Evolutionary conservation across 495 filamentous ascomycete genomes (phyloP), one percentile per base, ranked within the genome.

Genomic region (Neurospora tetraspora): DNA sequence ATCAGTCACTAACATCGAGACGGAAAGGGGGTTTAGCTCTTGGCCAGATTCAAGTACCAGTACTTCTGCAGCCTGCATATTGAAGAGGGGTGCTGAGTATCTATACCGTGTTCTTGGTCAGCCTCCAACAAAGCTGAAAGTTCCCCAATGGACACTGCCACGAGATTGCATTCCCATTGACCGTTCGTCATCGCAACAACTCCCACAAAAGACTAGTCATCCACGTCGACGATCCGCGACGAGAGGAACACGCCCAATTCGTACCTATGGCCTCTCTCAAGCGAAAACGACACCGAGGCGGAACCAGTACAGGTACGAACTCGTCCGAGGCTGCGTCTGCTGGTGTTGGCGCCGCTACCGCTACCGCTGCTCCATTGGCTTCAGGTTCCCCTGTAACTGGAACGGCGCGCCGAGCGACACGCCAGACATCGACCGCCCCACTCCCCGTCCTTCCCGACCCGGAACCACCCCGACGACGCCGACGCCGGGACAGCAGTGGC

Each of bases 211-310:
- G 39, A 14, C 42, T n/a, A 43, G 59, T 39, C 38, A 23, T 42
- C 47, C 72, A 47, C 68, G 68, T 69, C 36, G 31, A 36, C 69
- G 9, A 45, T 70, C 38, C 37, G 4, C n/a, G n/a, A n/a, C n/a
- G n/a, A n/a, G n/a, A n/a, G n/a, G n/a, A n/a, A n/a, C n/a, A n/a
- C n/a, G n/a, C n/a, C n/a, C n/a, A n/a, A n/a, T n/a, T n/a, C n/a
- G n/a, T n/a, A n/a, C n/a, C n/a, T n/a, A n/a, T n/a, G 83, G 77
- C 80, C 31, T 78, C 80, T 18, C 75, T 78, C 42, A 86, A 85
- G 74, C 80, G 83, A 69, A 85, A 85, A 76, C 82, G 76, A 6
- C 77, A 77, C 5, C 73, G 78, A 68, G 78, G 80, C 71, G 75
- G 68, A 16, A 34, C 16, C 5, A 72, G 45, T 18, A 18, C 23